Evolutionary conservation across 805 yeast species (phyloP).

Genomic region (Starmerella riodocensis): DNA sequence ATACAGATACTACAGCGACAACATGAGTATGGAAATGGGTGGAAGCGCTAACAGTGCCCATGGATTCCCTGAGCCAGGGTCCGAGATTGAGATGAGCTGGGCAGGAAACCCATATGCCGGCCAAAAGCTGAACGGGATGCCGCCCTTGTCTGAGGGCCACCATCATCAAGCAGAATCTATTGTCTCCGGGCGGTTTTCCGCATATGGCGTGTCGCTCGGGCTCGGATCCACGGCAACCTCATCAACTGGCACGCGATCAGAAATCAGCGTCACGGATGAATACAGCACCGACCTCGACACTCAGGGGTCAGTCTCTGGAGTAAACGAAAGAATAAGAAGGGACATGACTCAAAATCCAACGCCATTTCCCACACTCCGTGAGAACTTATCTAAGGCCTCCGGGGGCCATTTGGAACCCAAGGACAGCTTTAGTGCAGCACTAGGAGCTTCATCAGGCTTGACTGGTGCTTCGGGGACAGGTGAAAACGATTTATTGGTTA

Average conservation of each 20-base stretch:
- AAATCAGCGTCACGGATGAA: not conserved
- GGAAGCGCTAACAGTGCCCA: not conserved
- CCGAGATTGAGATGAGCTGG: not conserved
- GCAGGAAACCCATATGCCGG: not conserved
- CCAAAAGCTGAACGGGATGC: not conserved
- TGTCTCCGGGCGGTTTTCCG: slow-evolving; percentile 2
- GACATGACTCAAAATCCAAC: slow-evolving; percentile 4
- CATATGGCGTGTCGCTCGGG: slow-evolving; percentile 6
- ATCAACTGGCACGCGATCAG: not conserved
- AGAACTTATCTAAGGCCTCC: not conserved
- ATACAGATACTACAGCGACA: not conserved
- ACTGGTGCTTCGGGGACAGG: not conserved
- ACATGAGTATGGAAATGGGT: not conserved
- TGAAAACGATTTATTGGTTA: not conserved
- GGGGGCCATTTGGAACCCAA: too few relatives aligned
- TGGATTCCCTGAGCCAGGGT: not conserved
- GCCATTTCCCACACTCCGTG: slow-evolving; percentile 3
- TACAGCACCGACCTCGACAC: slow-evolving; percentile 1
- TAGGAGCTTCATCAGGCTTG: too few relatives aligned
- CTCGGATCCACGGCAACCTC: not conserved
- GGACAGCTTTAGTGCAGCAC: not conserved
- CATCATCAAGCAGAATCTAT: not conserved
- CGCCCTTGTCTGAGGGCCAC: not conserved
- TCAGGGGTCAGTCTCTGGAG: not conserved
- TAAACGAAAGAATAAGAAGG: slow-evolving; percentile 4